Evolutionary conservation across 352 stramenopile genomes (phyloP).

Genomic region (Plasmopara viticola): DNA sequence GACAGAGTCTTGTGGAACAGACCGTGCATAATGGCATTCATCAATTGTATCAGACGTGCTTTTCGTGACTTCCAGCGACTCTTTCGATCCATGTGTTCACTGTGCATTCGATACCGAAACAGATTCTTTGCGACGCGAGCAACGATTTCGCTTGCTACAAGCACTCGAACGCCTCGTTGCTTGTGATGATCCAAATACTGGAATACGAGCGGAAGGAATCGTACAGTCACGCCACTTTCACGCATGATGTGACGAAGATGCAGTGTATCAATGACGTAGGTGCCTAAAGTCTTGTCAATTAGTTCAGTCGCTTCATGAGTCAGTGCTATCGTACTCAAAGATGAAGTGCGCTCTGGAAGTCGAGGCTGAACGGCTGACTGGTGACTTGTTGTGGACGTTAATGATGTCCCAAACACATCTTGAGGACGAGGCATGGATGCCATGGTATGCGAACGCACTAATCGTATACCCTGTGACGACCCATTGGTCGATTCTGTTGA

Average conservation of each 20-base stretch:
- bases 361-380: slow-evolving; percentile 11
- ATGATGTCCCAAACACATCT: slow-evolving; percentile 19
- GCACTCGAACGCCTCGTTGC: slow-evolving; percentile 44
- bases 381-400: background rate
- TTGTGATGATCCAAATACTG: slow-evolving; percentile 27
- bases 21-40: slow-evolving; percentile 64
- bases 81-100: slow-evolving; percentile 34
- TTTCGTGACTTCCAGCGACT: slow-evolving; percentile 58
- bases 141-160: slow-evolving; percentile 69
- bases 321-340: slow-evolving; percentile 33
- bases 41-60: slow-evolving; percentile 47
- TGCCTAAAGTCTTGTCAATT: slow-evolving; percentile 22
- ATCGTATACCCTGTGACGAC: slow-evolving; percentile 9
- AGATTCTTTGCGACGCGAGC: slow-evolving; percentile 65
- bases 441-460: slow-evolving; percentile 30
- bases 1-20: slow-evolving; percentile 44
- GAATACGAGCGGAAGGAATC: slow-evolving; percentile 67
- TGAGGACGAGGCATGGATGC: slow-evolving; percentile 20
- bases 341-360: slow-evolving; percentile 31
- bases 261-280: slow-evolving; percentile 65
- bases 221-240: slow-evolving; percentile 57
- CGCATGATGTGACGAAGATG: slow-evolving; percentile 58
- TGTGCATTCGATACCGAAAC: slow-evolving; percentile 56
- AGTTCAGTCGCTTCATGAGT: slow-evolving; percentile 11
- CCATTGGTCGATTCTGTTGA: slow-evolving; percentile 10